Evolutionary conservation across 2,329 filamentous ascomycete genomes (phyloP).

Genomic region (Akanthomyces muscarius): DNA sequence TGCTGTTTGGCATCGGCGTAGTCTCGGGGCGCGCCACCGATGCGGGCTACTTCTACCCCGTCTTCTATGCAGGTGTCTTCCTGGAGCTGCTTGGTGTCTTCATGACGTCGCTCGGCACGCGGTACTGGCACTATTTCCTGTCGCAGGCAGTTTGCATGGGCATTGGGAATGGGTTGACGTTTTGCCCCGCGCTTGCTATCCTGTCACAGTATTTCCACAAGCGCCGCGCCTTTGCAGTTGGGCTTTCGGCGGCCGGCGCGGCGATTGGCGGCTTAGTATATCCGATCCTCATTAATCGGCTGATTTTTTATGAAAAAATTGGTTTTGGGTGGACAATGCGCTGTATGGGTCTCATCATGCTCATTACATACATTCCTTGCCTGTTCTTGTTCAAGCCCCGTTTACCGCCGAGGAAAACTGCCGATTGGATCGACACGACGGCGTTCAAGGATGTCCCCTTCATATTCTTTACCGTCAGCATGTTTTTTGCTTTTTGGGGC

Average conservation of each 20-base stretch:
- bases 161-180: constrained; percentile 52
- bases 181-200: constrained; percentile 55
- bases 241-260: constrained; percentile 54
- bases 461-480: constrained; percentile 30
- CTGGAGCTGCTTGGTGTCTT: constrained; percentile 44
- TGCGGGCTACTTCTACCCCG: constrained; percentile 38
- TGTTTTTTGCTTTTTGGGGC: constrained; percentile 34
- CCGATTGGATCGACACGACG: constrained; percentile 39
- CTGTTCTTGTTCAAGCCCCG: constrained; percentile 38
- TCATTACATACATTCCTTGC: constrained; percentile 35
- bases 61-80: constrained; percentile 35
- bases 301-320: constrained; percentile 40
- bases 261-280: constrained; percentile 53
- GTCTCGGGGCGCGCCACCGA: constrained; percentile 42
- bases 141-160: constrained; percentile 47
- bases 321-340: constrained; percentile 55
- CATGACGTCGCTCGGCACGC: constrained; percentile 36
- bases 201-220: constrained; percentile 59
- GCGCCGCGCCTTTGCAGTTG: constrained; percentile 53
- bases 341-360: constrained; percentile 43
- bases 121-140: constrained; percentile 48
- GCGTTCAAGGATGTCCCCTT: constrained; percentile 41
- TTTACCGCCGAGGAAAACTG: constrained; percentile 36
- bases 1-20: constrained; percentile 39
- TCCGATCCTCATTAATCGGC: constrained; percentile 41